These are phyloP conservation scores for Zygosaccharomyces pseudorouxii DNA, from an alignment of 805 yeast species.

Conservation along the genomic window DNA sequence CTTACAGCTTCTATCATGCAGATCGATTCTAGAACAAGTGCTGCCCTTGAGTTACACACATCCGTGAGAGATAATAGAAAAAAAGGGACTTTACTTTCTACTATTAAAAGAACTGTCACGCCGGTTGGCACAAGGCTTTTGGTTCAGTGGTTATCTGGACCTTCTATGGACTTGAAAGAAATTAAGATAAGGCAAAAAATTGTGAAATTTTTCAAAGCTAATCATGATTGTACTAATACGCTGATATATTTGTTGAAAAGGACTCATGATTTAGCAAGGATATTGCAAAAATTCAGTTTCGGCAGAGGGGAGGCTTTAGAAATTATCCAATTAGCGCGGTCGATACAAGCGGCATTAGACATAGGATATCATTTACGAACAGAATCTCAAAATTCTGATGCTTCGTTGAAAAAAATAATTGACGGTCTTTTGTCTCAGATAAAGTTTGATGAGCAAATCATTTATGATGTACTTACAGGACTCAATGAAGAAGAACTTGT, in stretches of 20 bases:
- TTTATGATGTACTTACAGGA: slow-evolving; percentile 40
- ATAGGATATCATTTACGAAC: slow-evolving; percentile 9
- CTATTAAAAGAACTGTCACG: slow-evolving; percentile 70
- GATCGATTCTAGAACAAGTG: slow-evolving; percentile 74
- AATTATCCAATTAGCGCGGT: slow-evolving; percentile 41
- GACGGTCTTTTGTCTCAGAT: slow-evolving; percentile 29
- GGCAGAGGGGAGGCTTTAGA: slow-evolving; percentile 44
- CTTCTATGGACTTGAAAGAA: slow-evolving; percentile 56
- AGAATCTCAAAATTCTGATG: slow-evolving; percentile 21
- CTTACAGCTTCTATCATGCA: slow-evolving; percentile 54
- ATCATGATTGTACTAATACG: slow-evolving; percentile 29
- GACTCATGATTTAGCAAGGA: slow-evolving; percentile 54
- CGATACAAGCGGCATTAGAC: slow-evolving; percentile 36
- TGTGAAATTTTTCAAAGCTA: slow-evolving; percentile 42
- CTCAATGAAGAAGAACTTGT: slow-evolving; percentile 39
- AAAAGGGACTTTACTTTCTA: slow-evolving; percentile 68
- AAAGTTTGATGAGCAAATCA: slow-evolving; percentile 39
- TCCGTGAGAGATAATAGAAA: slow-evolving; percentile 53
- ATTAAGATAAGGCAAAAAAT: slow-evolving; percentile 52
- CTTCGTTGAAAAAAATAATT: slow-evolving; percentile 28
- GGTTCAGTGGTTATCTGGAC: slow-evolving; percentile 77
- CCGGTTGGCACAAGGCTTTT: slow-evolving; percentile 77
- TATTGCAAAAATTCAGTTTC: slow-evolving; percentile 54
- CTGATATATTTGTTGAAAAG: slow-evolving; percentile 39
- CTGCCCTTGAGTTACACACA: slow-evolving; percentile 65